A percentile compares a stretch with the other conserved stretches of the same genome.
Conservation (phyloP, 2,329 filamentous ascomycete genomes). For the Penicillium griseofulvum region DNA sequence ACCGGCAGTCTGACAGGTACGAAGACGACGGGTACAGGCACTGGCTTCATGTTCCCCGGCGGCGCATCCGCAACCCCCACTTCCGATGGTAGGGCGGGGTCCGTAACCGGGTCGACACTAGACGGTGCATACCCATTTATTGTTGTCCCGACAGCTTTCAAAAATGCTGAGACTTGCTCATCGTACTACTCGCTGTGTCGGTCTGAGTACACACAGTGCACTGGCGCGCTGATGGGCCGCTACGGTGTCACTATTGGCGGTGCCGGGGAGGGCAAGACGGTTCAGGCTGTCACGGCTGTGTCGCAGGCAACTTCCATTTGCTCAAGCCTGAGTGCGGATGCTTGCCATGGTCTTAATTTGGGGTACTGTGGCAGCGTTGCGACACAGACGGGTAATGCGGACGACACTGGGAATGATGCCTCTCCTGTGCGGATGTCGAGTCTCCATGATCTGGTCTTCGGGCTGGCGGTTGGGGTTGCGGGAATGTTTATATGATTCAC, state of each 20-base stretch:
- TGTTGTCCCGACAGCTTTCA: slow-evolving; percentile 54
- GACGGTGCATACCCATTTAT: slow-evolving; percentile 53
- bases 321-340: slow-evolving; percentile 46
- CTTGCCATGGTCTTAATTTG: slow-evolving; percentile 50
- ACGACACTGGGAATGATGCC: slow-evolving; percentile 28
- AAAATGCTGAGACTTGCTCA: slow-evolving; percentile 51
- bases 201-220: slow-evolving; percentile 46
- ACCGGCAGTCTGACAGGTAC: slow-evolving; percentile 52
- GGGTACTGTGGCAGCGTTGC: slow-evolving; percentile 42
- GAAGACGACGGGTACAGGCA: slow-evolving; percentile 19
- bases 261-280: slow-evolving; percentile 51
- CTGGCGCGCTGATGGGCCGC: slow-evolving; percentile 47
- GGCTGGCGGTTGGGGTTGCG: slow-evolving; percentile 46
- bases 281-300: slow-evolving; percentile 44
- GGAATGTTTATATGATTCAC: slow-evolving; percentile 43
- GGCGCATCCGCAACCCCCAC: slow-evolving; percentile 34
- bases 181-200: slow-evolving; percentile 55
- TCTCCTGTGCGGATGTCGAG: slow-evolving; percentile 34
- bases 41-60: slow-evolving; percentile 38
- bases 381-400: slow-evolving; percentile 31
- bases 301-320: slow-evolving; percentile 45
- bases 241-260: slow-evolving; percentile 54
- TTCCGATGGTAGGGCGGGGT: slow-evolving; percentile 1
- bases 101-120: slow-evolving; percentile 42
- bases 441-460: slow-evolving; percentile 44